Conservation (phyloP, 441 rosid species). For the Pelargonium fulgidum region DNA sequence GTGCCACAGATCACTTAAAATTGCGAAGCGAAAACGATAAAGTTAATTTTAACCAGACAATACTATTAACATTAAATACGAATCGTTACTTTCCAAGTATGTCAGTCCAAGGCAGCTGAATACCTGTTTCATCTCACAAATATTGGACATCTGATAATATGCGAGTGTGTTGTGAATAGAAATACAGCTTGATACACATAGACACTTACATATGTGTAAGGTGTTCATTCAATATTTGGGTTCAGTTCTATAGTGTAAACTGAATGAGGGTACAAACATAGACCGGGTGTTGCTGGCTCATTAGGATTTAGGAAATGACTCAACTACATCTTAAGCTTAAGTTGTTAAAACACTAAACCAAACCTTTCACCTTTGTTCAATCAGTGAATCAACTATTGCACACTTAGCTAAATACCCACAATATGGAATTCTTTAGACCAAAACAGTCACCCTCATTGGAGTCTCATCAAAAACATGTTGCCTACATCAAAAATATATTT, state of each 20-base stretch:
- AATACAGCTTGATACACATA: neutral
- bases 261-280: neutral
- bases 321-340: too few species aligned
- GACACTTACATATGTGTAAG: neutral
- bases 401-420: neutral
- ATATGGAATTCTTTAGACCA: neutral
- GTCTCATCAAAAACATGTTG: neutral
- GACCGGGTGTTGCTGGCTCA: neutral
- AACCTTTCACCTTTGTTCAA: too few species aligned
- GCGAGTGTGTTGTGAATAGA: neutral
- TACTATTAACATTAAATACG: neutral
- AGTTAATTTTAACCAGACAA: neutral
- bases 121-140: neutral
- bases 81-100: neutral
- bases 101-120: neutral
- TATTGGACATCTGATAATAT: neutral
- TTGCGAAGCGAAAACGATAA: neutral
- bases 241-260: neutral
- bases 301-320: neutral
- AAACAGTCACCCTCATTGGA: neutral
- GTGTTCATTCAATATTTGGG: neutral
- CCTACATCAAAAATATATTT: neutral
- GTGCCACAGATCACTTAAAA: neutral
- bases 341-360: too few species aligned
- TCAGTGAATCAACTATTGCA: neutral